These are phyloP conservation scores for Mortierella claussenii DNA, from an alignment of 192 early-diverging fungal genomes.

Conservation along the genomic window DNA sequence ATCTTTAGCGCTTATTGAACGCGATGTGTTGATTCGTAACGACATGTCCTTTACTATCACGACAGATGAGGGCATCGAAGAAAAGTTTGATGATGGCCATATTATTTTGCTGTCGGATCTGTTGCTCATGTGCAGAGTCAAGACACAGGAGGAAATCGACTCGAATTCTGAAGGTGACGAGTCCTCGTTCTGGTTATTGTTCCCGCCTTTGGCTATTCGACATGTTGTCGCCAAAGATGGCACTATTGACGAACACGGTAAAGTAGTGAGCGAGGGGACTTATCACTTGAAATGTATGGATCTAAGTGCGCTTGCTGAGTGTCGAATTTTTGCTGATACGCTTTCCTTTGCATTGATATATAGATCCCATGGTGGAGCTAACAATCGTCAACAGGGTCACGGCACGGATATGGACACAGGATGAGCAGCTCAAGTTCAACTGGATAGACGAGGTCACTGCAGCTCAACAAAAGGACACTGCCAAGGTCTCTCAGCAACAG, in stretches of 20 bases:
- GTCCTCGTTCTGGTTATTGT: constrained; percentile 53
- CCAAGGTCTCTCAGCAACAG: constrained; percentile 24
- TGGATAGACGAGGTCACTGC: constrained; percentile 42
- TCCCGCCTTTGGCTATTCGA: constrained; percentile 57
- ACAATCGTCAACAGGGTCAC: constrained; percentile 48
- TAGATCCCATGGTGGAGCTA: constrained; percentile 41
- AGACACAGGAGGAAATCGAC: constrained; percentile 52
- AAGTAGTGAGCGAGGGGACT: too few species aligned
- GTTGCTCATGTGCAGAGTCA: constrained; percentile 54
- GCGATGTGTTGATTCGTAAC: constrained; percentile 41
- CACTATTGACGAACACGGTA: constrained; percentile 42
- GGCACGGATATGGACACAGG: constrained; percentile 27
- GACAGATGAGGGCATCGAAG: constrained; percentile 39
- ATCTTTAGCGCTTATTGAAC: constrained; percentile 44
- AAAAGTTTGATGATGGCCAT: constrained; percentile 44
- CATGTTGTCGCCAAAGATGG: constrained; percentile 56
- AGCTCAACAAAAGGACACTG: constrained; percentile 28
- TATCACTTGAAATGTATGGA: too few species aligned
- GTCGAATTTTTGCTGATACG: too few species aligned
- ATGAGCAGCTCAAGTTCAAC: constrained; percentile 31
- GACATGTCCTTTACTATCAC: constrained; percentile 40
- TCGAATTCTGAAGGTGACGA: constrained; percentile 35
- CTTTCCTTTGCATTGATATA: too few species aligned
- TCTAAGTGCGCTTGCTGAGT: too few species aligned
- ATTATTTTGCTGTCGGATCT: constrained; percentile 60